Evolutionary conservation across 1,284 basidiomycete genomes (phyloP).

Genomic region (Calocybe gambosa): DNA sequence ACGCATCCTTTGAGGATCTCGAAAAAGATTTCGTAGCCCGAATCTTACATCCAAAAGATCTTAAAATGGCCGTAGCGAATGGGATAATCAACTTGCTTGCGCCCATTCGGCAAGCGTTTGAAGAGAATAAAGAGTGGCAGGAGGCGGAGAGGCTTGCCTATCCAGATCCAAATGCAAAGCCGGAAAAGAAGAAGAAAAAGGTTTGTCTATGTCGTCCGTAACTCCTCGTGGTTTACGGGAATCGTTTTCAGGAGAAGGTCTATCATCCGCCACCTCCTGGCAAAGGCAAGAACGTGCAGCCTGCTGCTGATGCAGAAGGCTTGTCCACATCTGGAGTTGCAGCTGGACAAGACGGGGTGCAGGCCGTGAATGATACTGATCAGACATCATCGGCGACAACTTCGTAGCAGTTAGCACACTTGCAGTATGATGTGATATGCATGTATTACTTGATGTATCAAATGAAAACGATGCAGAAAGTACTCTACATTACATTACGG

Average conservation of each 20-base stretch:
- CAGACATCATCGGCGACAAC: slow-evolving; percentile 5
- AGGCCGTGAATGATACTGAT: too few species aligned
- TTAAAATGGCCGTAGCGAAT: slow-evolving; percentile 80
- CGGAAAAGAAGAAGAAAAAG: slow-evolving; percentile 52
- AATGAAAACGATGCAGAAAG: slow-evolving; percentile 7
- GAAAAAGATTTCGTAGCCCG: slow-evolving; percentile 75
- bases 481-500: too few species aligned
- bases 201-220: slow-evolving; percentile 14
- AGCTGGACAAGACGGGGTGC: not conserved
- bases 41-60: slow-evolving; percentile 84
- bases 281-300: slow-evolving; percentile 54
- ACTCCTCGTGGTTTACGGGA: slow-evolving; percentile 1
- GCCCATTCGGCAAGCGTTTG: slow-evolving; percentile 78
- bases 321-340: slow-evolving; percentile 15
- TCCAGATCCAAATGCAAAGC: slow-evolving; percentile 53
- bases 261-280: slow-evolving; percentile 77
- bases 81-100: slow-evolving; percentile 76
- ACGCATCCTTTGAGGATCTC: slow-evolving; percentile 60
- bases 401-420: too few species aligned
- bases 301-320: slow-evolving; percentile 11
- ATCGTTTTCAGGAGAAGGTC: slow-evolving; percentile 50
- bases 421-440: not conserved
- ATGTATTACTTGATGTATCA: not conserved
- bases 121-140: slow-evolving; percentile 78
- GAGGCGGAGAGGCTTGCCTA: slow-evolving; percentile 65